Evolutionary conservation across 352 stramenopile genomes (phyloP).

Genomic region (Elongisporangium senticosum): DNA sequence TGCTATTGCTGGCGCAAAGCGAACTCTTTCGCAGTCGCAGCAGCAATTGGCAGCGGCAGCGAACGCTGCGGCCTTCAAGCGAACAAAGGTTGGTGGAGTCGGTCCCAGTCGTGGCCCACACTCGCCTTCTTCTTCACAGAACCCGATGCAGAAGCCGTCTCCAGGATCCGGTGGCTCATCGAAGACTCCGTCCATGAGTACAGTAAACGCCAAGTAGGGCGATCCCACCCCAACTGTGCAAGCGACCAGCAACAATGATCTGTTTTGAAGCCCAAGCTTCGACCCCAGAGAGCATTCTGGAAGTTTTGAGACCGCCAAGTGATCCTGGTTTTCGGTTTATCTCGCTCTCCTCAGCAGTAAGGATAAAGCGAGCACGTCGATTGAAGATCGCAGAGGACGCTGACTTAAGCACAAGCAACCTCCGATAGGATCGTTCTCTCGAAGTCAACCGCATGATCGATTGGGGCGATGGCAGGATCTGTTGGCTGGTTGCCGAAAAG

Average conservation of each 20-base stretch:
- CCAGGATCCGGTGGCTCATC: constrained; percentile 61
- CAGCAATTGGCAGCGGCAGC: constrained; percentile 77
- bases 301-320: no score
- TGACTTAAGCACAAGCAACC: neutral
- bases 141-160: constrained; percentile 66
- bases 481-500: neutral
- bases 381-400: neutral
- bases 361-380: neutral
- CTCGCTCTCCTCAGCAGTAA: neutral
- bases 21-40: constrained; percentile 73
- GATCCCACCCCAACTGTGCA: neutral
- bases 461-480: neutral
- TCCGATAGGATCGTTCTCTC: neutral
- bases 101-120: constrained; percentile 36
- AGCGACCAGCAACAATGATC: neutral
- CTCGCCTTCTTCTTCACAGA: constrained; percentile 43
- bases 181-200: constrained; percentile 84
- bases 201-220: constrained; percentile 83
- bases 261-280: neutral
- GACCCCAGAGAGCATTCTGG: no score
- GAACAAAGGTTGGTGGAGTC: constrained; percentile 55
- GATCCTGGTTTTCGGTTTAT: neutral
- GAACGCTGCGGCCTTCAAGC: constrained; percentile 79
- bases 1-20: constrained; percentile 40
- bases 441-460: neutral